phyloP scores from a whole-genome alignment of 345 rosid genomes.

The Ricinus communis region DNA sequence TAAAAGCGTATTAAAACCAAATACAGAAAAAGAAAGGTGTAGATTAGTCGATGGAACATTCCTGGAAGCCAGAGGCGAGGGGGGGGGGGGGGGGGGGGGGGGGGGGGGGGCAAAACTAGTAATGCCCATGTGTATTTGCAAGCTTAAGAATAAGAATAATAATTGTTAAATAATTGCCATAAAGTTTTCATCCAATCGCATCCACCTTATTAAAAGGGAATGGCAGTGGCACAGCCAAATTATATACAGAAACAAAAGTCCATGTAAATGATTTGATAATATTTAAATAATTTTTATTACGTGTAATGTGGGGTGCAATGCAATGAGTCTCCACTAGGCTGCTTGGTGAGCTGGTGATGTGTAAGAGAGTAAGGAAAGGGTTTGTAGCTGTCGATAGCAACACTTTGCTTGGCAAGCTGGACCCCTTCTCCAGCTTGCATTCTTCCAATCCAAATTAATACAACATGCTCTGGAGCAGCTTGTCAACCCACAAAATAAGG shows the following conservation, averaged over 20 bases:
- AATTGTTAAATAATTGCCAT: conserved; percentile 9
- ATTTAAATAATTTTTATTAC: no score
- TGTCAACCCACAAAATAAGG: conserved; percentile 4
- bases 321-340: not conserved
- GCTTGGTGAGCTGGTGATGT: conserved; percentile 2
- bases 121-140: not conserved
- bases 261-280: not conserved
- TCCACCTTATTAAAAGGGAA: not conserved
- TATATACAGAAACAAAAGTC: not conserved
- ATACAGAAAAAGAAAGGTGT: no score
- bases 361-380: not conserved
- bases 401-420: conserved; percentile 6
- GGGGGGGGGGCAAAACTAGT: not conserved
- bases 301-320: not conserved
- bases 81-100: not conserved
- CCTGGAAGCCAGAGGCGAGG: not conserved
- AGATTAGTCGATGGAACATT: no score
- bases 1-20: no score
- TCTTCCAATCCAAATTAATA: not conserved
- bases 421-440: conserved; percentile 16
- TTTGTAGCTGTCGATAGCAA: conserved; percentile 14
- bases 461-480: conserved; percentile 3
- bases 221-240: not conserved
- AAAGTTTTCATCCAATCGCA: not conserved
- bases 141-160: not conserved